phyloP scores from a whole-genome alignment of 2,329 filamentous ascomycete species.

The Epicoccum sorghinum region DNA sequence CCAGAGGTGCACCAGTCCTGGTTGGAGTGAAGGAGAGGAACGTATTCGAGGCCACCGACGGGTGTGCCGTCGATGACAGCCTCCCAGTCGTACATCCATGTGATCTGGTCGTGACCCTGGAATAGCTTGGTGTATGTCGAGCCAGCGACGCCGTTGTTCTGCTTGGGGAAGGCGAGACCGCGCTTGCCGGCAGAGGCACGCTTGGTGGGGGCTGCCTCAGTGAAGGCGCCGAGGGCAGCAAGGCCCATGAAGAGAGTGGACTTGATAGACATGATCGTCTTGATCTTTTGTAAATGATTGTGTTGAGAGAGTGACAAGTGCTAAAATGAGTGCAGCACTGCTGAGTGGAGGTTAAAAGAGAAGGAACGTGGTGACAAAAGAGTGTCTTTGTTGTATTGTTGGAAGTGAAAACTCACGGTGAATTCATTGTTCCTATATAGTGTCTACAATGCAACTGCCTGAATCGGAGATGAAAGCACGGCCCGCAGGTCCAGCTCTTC shows the following conservation, averaged over 20 bases:
- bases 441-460: background rate
- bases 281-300: background rate
- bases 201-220: conserved; percentile 35
- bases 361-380: conserved; percentile 18
- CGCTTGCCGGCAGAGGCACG: conserved; percentile 35
- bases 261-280: conserved; percentile 15
- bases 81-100: conserved; percentile 75
- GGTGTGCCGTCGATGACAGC: conserved; percentile 50
- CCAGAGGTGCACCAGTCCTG: conserved; percentile 33
- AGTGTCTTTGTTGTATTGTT: conserved; percentile 14
- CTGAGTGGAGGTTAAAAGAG: background rate
- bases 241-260: conserved; percentile 34
- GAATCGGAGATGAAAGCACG: conserved; percentile 18
- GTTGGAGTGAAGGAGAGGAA: conserved; percentile 59
- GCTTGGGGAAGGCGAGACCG: conserved; percentile 39
- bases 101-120: conserved; percentile 45
- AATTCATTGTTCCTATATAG: conserved; percentile 14
- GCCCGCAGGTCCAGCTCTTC: conserved; percentile 19
- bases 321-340: conserved; percentile 20
- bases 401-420: conserved; percentile 2
- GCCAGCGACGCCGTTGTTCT: conserved; percentile 30
- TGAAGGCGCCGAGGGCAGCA: conserved; percentile 36
- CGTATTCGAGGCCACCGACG: conserved; percentile 59
- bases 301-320: conserved; percentile 10
- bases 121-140: conserved; percentile 32